Conservation (phyloP, 768 basidiomycete species). For the Tylopilus intermedius region DNA sequence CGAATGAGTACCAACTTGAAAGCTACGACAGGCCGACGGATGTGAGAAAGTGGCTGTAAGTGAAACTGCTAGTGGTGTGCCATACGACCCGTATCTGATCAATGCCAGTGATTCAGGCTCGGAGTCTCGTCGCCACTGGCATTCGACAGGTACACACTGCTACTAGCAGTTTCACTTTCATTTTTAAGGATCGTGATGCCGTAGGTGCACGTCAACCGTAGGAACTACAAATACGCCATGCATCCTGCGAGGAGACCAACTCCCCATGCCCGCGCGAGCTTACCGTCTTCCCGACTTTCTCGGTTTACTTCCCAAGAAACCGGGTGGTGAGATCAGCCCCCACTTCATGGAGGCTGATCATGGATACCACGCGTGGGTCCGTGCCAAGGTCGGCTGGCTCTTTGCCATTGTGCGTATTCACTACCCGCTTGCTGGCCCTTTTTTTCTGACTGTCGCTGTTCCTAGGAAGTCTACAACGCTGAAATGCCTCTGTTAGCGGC, state of each 20-base stretch:
- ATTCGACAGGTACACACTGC: no score
- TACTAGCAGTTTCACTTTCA: slow-evolving; percentile 14
- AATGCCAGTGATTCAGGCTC: no score
- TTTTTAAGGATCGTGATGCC: not conserved
- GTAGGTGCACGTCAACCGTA: not conserved
- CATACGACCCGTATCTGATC: no score
- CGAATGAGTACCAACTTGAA: no score
- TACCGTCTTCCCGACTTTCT: slow-evolving; percentile 26
- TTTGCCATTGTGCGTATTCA: slow-evolving; percentile 17
- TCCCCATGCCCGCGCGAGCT: slow-evolving; percentile 16
- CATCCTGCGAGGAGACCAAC: not conserved
- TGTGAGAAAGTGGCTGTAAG: no score
- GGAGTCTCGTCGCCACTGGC: slow-evolving; percentile 5
- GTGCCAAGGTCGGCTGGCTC: slow-evolving; percentile 18
- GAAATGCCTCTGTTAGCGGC: slow-evolving; percentile 26
- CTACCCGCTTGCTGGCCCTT: no score
- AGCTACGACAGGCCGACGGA: no score
- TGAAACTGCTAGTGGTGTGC: no score
- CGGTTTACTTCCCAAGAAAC: slow-evolving; percentile 22
- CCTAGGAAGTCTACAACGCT: slow-evolving; percentile 24
- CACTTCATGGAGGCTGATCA: slow-evolving; percentile 21
- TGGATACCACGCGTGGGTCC: slow-evolving; percentile 23
- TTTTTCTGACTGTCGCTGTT: not conserved
- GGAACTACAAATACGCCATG: slow-evolving; percentile 15
- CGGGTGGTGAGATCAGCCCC: slow-evolving; percentile 26